Conservation (phyloP, 2,329 filamentous ascomycete species). For the Botrytis elliptica region DNA sequence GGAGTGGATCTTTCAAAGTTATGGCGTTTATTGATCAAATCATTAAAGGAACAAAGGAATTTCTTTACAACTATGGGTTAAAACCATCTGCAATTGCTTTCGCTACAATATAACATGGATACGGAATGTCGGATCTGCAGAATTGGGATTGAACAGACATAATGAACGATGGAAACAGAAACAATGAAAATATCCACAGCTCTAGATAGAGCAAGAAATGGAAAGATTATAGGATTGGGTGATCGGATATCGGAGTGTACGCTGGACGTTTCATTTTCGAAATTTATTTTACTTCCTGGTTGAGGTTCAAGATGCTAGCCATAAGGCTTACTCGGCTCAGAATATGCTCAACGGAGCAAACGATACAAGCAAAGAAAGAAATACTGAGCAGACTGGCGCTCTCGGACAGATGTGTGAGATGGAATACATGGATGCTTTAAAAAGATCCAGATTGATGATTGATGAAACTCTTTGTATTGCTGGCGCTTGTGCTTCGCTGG, state of each 20-base stretch:
- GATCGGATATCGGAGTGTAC: constrained; percentile 26
- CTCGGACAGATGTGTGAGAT: neutral
- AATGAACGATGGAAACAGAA: neutral
- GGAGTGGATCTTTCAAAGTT: neutral
- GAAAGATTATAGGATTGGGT: neutral
- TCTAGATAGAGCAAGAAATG: constrained; percentile 4
- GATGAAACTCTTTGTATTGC: constrained; percentile 10
- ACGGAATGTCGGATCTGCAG: neutral
- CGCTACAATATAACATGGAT: neutral
- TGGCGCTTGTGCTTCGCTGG: constrained; percentile 14
- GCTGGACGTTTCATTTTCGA: constrained; percentile 33
- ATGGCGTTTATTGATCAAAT: neutral
- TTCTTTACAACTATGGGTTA: constrained; percentile 1
- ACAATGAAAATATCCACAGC: neutral
- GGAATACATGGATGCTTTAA: neutral
- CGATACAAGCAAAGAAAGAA: neutral
- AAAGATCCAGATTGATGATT: constrained; percentile 11
- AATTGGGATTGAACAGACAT: neutral
- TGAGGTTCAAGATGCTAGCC: neutral
- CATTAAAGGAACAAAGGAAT: neutral
- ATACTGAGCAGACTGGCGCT: constrained; percentile 6
- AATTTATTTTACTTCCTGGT: constrained; percentile 10
- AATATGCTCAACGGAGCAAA: neutral
- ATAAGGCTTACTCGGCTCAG: neutral
- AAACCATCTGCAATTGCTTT: neutral